Evolutionary conservation across 2,329 filamentous ascomycete species (phyloP).

Genomic region (Hypoxylon sp.): DNA sequence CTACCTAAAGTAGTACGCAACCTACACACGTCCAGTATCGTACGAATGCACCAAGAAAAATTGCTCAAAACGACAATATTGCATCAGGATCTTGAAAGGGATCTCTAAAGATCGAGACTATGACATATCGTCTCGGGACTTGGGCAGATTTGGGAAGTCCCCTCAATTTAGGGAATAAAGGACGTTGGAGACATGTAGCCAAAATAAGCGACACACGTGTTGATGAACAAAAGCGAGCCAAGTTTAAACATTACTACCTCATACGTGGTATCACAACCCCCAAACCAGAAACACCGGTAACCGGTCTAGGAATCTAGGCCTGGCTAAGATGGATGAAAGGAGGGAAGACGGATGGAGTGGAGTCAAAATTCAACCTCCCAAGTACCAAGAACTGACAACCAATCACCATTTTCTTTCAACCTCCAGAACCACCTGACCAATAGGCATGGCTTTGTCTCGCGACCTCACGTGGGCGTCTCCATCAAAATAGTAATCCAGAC

Average conservation of each 20-base stretch:
- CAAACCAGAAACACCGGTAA: slow-evolving; percentile 12
- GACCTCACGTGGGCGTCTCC: slow-evolving; percentile 32
- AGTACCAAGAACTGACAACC: slow-evolving; percentile 12
- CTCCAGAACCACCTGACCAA: slow-evolving; percentile 27
- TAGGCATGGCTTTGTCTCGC: slow-evolving; percentile 8
- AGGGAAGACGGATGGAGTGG: slow-evolving; percentile 14
- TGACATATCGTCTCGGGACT: slow-evolving; percentile 12
- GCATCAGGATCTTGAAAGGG: slow-evolving; percentile 20
- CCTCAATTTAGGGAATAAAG: slow-evolving; percentile 2
- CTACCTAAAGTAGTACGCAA: not conserved
- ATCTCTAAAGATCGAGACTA: slow-evolving; percentile 12
- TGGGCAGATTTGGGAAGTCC: slow-evolving; percentile 14
- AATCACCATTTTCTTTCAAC: slow-evolving; percentile 27
- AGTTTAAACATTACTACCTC: slow-evolving; percentile 30
- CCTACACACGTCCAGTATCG: slow-evolving; percentile 2
- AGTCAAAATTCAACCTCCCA: slow-evolving; percentile 7
- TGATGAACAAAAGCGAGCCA: slow-evolving; percentile 31
- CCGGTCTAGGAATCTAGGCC: slow-evolving; percentile 27
- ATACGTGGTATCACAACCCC: slow-evolving; percentile 23
- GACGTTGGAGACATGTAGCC: slow-evolving; percentile 21
- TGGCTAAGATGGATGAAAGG: slow-evolving; percentile 18
- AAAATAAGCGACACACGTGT: slow-evolving; percentile 40
- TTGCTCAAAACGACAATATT: slow-evolving; percentile 14
- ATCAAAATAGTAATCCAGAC: slow-evolving; percentile 18
- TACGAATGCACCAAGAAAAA: slow-evolving; percentile 9